Percentiles rank a stretch among this genome's conserved stretches.
Evolutionary conservation across 176 grass and related monocot species (phyloP).

Genomic region (Neostapfia colusana): DNA sequence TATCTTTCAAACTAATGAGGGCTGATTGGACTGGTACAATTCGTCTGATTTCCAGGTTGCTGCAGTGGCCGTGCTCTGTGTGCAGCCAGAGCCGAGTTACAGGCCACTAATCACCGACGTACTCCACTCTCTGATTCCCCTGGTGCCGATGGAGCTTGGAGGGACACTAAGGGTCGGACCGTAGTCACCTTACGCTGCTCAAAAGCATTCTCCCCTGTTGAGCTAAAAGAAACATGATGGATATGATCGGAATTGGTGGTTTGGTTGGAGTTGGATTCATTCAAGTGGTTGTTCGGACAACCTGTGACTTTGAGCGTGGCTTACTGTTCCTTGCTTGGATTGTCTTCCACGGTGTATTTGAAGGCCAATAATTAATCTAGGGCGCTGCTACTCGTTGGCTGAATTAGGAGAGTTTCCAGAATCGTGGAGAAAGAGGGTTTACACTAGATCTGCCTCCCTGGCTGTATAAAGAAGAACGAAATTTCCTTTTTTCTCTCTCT

Average conservation of each 20-base stretch:
- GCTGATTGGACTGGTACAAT: not conserved
- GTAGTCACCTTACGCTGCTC: constrained; percentile 28
- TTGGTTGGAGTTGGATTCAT: not conserved
- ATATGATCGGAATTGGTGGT: constrained; percentile 3
- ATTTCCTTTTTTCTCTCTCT: not conserved
- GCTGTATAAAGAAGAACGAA: constrained; percentile 43
- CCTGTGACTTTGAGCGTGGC: constrained; percentile 15
- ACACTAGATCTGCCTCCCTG: not conserved
- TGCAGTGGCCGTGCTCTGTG: constrained; percentile 84
- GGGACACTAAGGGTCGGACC: constrained; percentile 60
- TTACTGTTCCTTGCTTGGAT: constrained; percentile 21
- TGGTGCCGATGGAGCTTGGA: constrained; percentile 86
- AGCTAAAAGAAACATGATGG: constrained; percentile 14
- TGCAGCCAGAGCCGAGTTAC: constrained; percentile 95
- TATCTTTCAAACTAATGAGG: constrained; percentile 18
- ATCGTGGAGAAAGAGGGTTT: constrained; percentile 13
- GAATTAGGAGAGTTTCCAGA: constrained; percentile 21
- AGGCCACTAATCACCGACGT: constrained; percentile 93
- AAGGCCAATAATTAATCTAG: constrained; percentile 12
- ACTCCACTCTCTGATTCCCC: constrained; percentile 84
- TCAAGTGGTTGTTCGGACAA: constrained; percentile 37
- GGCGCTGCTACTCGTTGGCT: constrained; percentile 4
- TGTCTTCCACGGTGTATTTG: constrained; percentile 17
- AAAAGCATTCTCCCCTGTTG: constrained; percentile 29
- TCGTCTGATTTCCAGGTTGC: constrained; percentile 60